A percentile compares a stretch with the other conserved stretches of the same genome.
These are phyloP conservation scores for Cystofilobasidium macerans DNA, from an alignment of 768 basidiomycete species.

Conservation along the genomic window DNA sequence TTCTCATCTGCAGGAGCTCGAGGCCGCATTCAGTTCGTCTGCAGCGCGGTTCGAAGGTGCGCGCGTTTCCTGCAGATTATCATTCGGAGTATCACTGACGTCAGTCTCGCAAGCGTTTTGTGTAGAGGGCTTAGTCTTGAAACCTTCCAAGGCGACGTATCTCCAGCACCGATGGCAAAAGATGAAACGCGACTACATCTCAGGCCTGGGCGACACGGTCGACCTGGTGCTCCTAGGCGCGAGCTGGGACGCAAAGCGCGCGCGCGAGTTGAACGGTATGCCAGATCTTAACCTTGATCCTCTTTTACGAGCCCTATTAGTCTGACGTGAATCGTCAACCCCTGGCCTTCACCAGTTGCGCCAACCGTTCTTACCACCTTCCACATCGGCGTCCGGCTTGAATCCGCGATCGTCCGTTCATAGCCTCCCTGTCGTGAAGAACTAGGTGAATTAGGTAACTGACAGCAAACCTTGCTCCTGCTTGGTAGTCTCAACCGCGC, in stretches of 20 bases:
- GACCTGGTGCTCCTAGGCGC: conserved; percentile 70
- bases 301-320: not conserved
- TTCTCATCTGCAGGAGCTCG: conserved; percentile 1
- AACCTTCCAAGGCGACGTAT: conserved; percentile 58
- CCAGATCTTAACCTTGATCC: not conserved
- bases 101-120: not conserved
- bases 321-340: not conserved
- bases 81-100: not conserved
- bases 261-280: conserved; percentile 60
- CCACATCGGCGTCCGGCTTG: conserved; percentile 51
- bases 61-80: not conserved
- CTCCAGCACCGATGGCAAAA: conserved; percentile 42
- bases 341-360: conserved; percentile 45
- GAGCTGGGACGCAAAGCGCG: conserved; percentile 68
- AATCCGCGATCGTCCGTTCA: not conserved
- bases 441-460: too few relatives aligned
- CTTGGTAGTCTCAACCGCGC: conserved; percentile 42
- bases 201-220: conserved; percentile 65
- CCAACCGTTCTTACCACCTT: conserved; percentile 66
- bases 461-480: too few relatives aligned
- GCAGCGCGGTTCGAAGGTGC: not conserved
- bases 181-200: conserved; percentile 79
- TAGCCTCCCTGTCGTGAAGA: not conserved
- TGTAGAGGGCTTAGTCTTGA: conserved; percentile 54
- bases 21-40: not conserved